A percentile compares a stretch with the other conserved stretches of the same genome.
These are phyloP conservation scores for Leccinum cinnamomeum DNA, from an alignment of 1,284 basidiomycete genomes.

Conservation along the genomic window DNA sequence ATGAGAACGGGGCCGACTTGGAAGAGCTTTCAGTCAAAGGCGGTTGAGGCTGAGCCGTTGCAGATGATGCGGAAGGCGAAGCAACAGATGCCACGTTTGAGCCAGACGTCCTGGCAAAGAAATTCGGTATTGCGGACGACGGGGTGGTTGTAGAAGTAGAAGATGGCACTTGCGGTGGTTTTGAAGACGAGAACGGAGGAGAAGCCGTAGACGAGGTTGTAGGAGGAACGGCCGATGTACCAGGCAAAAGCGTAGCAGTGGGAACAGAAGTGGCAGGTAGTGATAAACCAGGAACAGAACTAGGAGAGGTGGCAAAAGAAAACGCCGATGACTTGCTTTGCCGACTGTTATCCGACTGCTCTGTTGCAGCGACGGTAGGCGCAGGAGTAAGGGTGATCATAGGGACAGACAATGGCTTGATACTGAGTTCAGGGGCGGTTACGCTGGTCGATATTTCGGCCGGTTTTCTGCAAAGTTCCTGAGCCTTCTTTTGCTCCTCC, in stretches of 20 bases:
- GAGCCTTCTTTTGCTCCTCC: conserved; percentile 42
- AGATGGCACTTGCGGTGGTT: conserved; percentile 14
- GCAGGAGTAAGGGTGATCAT: conserved; percentile 34
- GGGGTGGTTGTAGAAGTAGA: conserved; percentile 16
- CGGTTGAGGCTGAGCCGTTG: conserved; percentile 10
- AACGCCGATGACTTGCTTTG: conserved; percentile 22
- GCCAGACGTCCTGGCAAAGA: conserved; percentile 25
- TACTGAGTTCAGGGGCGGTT: conserved; percentile 27
- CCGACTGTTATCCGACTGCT: not conserved
- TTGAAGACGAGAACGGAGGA: conserved; percentile 21
- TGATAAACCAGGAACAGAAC: conserved; percentile 10
- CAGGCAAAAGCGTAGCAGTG: conserved; percentile 11
- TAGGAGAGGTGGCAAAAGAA: conserved; percentile 15
- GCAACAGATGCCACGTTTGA: conserved; percentile 1
- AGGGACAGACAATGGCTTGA: conserved; percentile 26
- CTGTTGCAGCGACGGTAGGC: conserved; percentile 13
- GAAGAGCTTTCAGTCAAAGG: conserved; percentile 6
- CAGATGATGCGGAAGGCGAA: conserved; percentile 6
- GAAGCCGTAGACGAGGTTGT: conserved; percentile 6
- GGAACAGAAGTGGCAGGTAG: conserved; percentile 8
- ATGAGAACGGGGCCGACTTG: conserved; percentile 22
- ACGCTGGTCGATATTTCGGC: conserved; percentile 19
- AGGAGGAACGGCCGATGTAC: conserved; percentile 1
- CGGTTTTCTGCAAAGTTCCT: conserved; percentile 8
- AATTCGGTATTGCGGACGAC: conserved; percentile 24